Percentiles rank a stretch among this genome's conserved stretches.
Conservation (phyloP, 352 stramenopile species). For the Phytophthora brassicae region DNA sequence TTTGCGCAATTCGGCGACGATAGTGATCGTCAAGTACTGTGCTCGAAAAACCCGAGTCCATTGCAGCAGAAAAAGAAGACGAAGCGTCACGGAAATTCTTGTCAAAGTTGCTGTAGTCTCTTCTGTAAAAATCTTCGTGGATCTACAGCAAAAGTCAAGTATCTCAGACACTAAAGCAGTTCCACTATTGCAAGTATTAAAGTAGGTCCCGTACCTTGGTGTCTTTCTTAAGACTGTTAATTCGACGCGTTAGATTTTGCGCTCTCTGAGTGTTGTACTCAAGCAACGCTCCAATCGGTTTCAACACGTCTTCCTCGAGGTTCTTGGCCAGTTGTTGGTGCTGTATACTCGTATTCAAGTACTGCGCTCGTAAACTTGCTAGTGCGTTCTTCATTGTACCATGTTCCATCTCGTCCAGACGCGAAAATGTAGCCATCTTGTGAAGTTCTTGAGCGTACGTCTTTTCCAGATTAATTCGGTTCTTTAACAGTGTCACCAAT, state of each 20-base stretch:
- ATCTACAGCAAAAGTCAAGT: slow-evolving; percentile 19
- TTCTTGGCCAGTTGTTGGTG: slow-evolving; percentile 70
- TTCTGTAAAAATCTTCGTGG: slow-evolving; percentile 74
- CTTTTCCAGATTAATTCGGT: slow-evolving; percentile 68
- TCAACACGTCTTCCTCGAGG: slow-evolving; percentile 77
- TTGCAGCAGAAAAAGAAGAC: slow-evolving; percentile 58
- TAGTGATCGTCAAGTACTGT: slow-evolving; percentile 74
- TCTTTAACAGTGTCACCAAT: slow-evolving; percentile 68
- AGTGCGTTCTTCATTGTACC: slow-evolving; percentile 62
- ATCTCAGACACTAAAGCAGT: neutral
- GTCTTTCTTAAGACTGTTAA: slow-evolving; percentile 77
- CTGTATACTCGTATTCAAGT: slow-evolving; percentile 83
- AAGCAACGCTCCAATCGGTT: slow-evolving; percentile 66
- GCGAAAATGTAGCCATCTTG: slow-evolving; percentile 61
- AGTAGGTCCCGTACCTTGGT: slow-evolving; percentile 44
- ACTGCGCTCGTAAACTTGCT: slow-evolving; percentile 64
- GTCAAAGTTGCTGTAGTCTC: slow-evolving; percentile 68
- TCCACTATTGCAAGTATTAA: neutral
- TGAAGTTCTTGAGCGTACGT: slow-evolving; percentile 70
- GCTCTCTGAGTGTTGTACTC: slow-evolving; percentile 55
- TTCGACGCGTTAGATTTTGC: slow-evolving; percentile 51
- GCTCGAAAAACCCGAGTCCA: slow-evolving; percentile 77
- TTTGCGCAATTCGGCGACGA: slow-evolving; percentile 42
- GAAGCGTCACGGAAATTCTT: slow-evolving; percentile 73
- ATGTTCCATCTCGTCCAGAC: slow-evolving; percentile 57